Evolutionary conservation across 805 yeast genomes (phyloP), one percentile per base, ranked within the genome.

Genomic region (Metschnikowia aberdeeniae): DNA sequence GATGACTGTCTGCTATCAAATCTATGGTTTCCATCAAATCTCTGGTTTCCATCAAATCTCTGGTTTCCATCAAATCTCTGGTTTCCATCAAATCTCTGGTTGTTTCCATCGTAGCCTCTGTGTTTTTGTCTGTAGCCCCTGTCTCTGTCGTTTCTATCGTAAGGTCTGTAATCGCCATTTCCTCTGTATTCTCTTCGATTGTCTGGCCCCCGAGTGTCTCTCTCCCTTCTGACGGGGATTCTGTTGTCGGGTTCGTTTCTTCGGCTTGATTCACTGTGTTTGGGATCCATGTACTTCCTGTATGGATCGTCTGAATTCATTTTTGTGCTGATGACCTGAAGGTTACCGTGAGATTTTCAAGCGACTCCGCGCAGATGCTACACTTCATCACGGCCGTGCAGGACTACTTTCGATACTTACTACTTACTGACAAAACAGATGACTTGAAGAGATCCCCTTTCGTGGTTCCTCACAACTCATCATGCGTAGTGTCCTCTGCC

Each of bases 91-190:
- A 26, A 29, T 20, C 52, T 56, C 13, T 54, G 46, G 27, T 57
- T 58, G 33, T 64, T 49, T 17, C 52, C 49, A 22, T 53, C 45
- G 12, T 55, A 46, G 3, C 50, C 46, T 12, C 50, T 34, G 36
- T 53, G 28, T 3, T 42, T 42, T 28, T 56, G 49, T 32, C 53
- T 47, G 30, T 56, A 52, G 36, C 57, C n/a, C 10, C 43, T 11
- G 31, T 19, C 33, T 27, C 36, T 27, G 13, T 40, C 42, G 11
- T 13, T 13, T 14, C 30, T 39, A 6, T 39, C 42, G 19, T 39
- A 13, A 6, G 22, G 24, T 20, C 42, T 30, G 30, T 39, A 31
- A 11, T 39, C 42, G 2, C 13, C 30, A 7, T 22, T 27, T 14
- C 42, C 42, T 32, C 42, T 39, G 34, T 39, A 39, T 11, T 39